Evolutionary conservation across 345 rosid genomes (phyloP).

Genomic region (Boechera divaricarpa): DNA sequence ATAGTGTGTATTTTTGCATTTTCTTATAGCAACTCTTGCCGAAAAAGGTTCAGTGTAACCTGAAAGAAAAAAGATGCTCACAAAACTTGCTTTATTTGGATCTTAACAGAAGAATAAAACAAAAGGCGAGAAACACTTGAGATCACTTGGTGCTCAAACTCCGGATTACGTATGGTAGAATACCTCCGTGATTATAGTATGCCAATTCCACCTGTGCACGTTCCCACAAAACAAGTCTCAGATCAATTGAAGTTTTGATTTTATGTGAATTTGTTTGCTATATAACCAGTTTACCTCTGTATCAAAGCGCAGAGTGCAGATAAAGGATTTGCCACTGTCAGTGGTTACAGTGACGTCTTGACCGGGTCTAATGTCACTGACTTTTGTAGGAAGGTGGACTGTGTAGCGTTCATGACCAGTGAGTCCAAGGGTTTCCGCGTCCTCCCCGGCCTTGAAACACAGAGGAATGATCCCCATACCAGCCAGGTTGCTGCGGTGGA

Average conservation of each 20-base stretch:
- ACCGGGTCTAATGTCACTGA: conserved; percentile 77
- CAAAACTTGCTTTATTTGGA: conserved; percentile 41
- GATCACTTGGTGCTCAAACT: conserved; percentile 53
- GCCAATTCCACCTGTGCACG: conserved; percentile 69
- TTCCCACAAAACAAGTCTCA: conserved; percentile 27
- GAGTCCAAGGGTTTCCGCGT: conserved; percentile 61
- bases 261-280: neutral
- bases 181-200: conserved; percentile 82
- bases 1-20: neutral
- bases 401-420: conserved; percentile 70
- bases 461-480: conserved; percentile 72
- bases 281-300: conserved; percentile 64
- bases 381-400: conserved; percentile 59
- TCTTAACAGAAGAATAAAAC: conserved; percentile 5
- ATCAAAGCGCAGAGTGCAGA: conserved; percentile 73
- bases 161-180: conserved; percentile 69
- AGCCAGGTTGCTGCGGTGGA: conserved; percentile 67
- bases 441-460: conserved; percentile 66
- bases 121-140: conserved; percentile 27
- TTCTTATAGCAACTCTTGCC: conserved; percentile 20
- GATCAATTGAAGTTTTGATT: neutral
- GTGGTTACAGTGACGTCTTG: conserved; percentile 76
- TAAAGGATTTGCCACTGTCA: conserved; percentile 70
- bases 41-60: conserved; percentile 12
- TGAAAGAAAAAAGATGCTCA: conserved; percentile 21